Percentiles rank a stretch among this genome's conserved stretches.
Conservation (phyloP, 176 grass and related monocot genomes). For the Musa schizocarpa region DNA sequence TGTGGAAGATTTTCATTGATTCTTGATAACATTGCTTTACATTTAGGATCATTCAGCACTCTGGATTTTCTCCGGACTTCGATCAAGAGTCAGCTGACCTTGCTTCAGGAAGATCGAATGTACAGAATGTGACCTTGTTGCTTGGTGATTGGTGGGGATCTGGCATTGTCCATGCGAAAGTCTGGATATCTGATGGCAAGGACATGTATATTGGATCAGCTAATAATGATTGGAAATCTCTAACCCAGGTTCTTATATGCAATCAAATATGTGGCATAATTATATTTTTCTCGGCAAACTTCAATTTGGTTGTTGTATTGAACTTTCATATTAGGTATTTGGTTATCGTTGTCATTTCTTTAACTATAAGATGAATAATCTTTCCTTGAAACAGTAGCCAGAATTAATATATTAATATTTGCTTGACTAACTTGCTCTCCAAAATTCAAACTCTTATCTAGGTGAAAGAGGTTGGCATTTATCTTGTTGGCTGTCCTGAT, state of each 20-base stretch:
- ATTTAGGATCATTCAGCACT: conserved; percentile 83
- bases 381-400: no score
- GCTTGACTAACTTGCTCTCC: background rate
- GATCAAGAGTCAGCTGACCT: conserved; percentile 72
- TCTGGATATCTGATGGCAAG: conserved; percentile 86
- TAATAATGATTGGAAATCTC: conserved; percentile 99
- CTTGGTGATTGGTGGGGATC: conserved; percentile 82
- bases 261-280: background rate
- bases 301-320: background rate
- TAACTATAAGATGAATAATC: no score
- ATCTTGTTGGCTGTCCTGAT: conserved; percentile 58
- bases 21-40: background rate
- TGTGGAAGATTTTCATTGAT: background rate
- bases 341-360: no score
- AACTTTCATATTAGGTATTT: no score
- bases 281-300: background rate
- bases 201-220: conserved; percentile 88
- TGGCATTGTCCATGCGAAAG: conserved; percentile 82
- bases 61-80: conserved; percentile 72
- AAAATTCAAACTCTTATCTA: conserved; percentile 19
- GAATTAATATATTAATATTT: no score
- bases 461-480: conserved; percentile 91
- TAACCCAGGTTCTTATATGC: conserved; percentile 53
- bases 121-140: conserved; percentile 75
- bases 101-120: conserved; percentile 68